A percentile compares a stretch with the other conserved stretches of the same genome.
Conservation (phyloP, 192 early-diverging fungal species). For the Spinellus fusiger region DNA sequence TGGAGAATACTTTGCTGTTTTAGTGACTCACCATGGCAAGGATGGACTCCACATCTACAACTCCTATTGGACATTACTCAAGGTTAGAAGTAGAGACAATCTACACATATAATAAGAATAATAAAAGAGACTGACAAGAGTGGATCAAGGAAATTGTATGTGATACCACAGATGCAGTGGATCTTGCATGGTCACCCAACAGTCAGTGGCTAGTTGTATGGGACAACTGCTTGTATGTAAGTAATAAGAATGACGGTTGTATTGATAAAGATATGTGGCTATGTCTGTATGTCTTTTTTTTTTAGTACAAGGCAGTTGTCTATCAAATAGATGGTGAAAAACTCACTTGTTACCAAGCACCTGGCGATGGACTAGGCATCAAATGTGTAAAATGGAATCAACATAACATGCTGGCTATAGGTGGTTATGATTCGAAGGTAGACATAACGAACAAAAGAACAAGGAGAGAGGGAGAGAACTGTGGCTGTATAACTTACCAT, state of each 20-base stretch:
- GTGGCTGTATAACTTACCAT: conserved; percentile 2
- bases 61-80: conserved; percentile 56
- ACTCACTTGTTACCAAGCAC: conserved; percentile 37
- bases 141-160: conserved; percentile 52
- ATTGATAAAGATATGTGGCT: not conserved
- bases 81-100: not conserved
- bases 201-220: conserved; percentile 70
- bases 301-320: conserved; percentile 61
- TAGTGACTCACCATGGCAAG: conserved; percentile 54
- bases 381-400: conserved; percentile 73
- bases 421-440: conserved; percentile 85
- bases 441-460: too few species aligned
- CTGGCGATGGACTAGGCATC: conserved; percentile 68
- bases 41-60: conserved; percentile 56
- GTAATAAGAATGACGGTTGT: conserved; percentile 1
- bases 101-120: conserved; percentile 1
- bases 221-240: conserved; percentile 64
- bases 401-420: conserved; percentile 65
- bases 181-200: conserved; percentile 83
- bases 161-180: conserved; percentile 67
- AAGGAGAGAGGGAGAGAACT: too few species aligned
- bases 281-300: conserved; percentile 3
- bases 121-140: not conserved
- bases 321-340: conserved; percentile 64
- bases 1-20: conserved; percentile 54